phyloP scores from a whole-genome alignment of 176 grass and related monocot species.

The Aegilops umbellulata region DNA sequence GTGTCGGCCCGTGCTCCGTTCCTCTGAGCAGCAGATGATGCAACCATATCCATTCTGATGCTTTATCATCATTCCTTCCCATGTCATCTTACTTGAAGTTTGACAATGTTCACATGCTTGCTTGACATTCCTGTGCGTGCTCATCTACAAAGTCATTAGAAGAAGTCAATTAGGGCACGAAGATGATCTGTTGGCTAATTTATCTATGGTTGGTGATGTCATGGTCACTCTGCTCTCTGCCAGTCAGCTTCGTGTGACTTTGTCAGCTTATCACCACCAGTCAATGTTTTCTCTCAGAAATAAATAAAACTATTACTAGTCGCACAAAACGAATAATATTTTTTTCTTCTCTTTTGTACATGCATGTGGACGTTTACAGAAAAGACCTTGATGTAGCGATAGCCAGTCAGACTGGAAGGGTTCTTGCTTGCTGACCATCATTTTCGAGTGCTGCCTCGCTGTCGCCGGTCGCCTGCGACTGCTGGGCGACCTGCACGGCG shows the following conservation, averaged over 20 bases:
- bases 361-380: too few relatives aligned
- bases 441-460: not conserved
- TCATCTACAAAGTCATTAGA: not conserved
- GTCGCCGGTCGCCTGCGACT: not conserved
- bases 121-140: not conserved
- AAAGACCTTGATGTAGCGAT: too few relatives aligned
- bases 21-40: not conserved
- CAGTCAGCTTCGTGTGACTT: too few relatives aligned
- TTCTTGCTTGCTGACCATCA: not conserved
- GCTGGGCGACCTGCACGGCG: too few relatives aligned
- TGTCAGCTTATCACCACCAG: too few relatives aligned
- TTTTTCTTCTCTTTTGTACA: not conserved
- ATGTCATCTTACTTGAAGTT: not conserved
- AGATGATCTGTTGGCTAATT: not conserved
- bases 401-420: not conserved
- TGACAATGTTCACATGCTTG: not conserved
- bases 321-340: not conserved
- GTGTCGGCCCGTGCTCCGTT: not conserved
- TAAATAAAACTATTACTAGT: not conserved
- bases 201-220: not conserved
- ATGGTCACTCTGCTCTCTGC: too few relatives aligned
- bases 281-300: not conserved
- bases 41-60: not conserved
- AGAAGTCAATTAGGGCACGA: not conserved
- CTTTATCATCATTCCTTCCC: not conserved